phyloP scores from a whole-genome alignment of 1,139 yeast species.

The Spencermartinsiella ligniputridi region DNA sequence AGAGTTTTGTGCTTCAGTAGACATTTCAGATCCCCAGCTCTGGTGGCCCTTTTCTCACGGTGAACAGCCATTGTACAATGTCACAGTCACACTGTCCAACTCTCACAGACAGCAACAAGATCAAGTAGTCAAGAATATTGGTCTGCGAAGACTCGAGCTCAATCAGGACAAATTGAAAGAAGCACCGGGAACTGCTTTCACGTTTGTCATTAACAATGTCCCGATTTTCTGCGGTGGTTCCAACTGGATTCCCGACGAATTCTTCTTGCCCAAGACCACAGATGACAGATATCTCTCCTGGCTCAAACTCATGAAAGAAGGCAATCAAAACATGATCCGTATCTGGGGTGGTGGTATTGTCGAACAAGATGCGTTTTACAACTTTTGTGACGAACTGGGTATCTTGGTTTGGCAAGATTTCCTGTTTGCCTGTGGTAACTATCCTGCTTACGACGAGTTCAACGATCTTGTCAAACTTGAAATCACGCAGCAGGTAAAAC shows the following conservation, averaged over 20 bases:
- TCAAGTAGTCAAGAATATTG: slow-evolving; percentile 18
- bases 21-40: slow-evolving; percentile 6
- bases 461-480: slow-evolving; percentile 34
- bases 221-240: slow-evolving; percentile 40
- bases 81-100: background rate
- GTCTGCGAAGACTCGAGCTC: slow-evolving; percentile 39
- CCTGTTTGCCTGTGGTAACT: slow-evolving; percentile 48
- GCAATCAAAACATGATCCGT: slow-evolving; percentile 42
- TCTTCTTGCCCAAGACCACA: slow-evolving; percentile 33
- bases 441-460: slow-evolving; percentile 35
- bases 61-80: slow-evolving; percentile 8
- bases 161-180: slow-evolving; percentile 34
- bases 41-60: slow-evolving; percentile 13
- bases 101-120: background rate
- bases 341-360: slow-evolving; percentile 49
- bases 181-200: slow-evolving; percentile 37
- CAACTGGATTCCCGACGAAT: slow-evolving; percentile 47
- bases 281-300: slow-evolving; percentile 33
- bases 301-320: slow-evolving; percentile 34
- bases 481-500: slow-evolving; percentile 33
- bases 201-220: slow-evolving; percentile 38
- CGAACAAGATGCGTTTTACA: slow-evolving; percentile 40
- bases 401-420: slow-evolving; percentile 47
- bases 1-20: background rate
- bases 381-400: slow-evolving; percentile 41